Base-by-base conservation (phyloP, 768 basidiomycete genomes). In the Gymnopilus junonius region DNA sequence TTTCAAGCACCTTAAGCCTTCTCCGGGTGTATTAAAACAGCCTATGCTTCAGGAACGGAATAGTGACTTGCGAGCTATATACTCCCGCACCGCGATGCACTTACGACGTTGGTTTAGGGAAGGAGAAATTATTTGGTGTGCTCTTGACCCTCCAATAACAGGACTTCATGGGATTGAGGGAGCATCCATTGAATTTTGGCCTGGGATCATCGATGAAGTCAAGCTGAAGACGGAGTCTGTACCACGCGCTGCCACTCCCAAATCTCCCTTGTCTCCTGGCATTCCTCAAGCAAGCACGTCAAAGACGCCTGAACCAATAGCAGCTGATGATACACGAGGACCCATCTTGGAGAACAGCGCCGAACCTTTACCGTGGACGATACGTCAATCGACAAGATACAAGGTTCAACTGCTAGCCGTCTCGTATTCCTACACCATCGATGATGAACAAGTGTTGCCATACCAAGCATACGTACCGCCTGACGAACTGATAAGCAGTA, bases 91-190 rank as follows among this genome's bases (percentile, higher is more conserved):
- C 2, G 75, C 75, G 8, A 76, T 82, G 68, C 75, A 80, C 51
- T 70, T 87, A 25, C 82, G 81, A 55, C 80, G 89, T 58, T 87
- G 83, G 84, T 89, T 84, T 69, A 83, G 93, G 63, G 81, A 84
- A 14, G 86, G 85, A 34, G 93, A 93, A 74, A 71, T 92, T 35
- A 77, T 93, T 10, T 93, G 91, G 90, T 89, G 87, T 58, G 80
- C 81, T 10, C 75, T 93, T 32, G 73, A 79, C 39, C 71, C 77
- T 8, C 79, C 87, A 0, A 87, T 92, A 39, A 65, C 71, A 2
- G 80, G 81, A 1, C 70, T 76, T 1, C 69, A 73, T 3, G 73
- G 72, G 1, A 72, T 73, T 1, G 70, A 76, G 17, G 77, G 76
- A 17, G 78, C 82, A 53, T 68, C 67, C n/a, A 90, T 94, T 65